Percentiles rank a stretch among this genome's conserved stretches.
Conservation (phyloP, 805 yeast genomes). For the Cyberlindnera maritima region DNA sequence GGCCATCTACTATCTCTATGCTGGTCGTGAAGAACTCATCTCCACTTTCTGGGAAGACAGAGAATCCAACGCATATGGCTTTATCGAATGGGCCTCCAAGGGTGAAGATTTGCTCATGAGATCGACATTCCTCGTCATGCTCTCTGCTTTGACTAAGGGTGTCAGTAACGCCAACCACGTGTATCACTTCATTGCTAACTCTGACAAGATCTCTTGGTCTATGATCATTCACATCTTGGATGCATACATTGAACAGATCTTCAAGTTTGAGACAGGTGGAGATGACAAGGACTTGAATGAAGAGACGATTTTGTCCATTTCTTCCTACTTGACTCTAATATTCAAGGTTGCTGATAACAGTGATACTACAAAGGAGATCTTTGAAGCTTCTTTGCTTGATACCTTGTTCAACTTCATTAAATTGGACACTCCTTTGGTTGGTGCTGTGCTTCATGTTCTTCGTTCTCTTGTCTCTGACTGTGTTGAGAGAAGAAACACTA, state of each 20-base stretch:
- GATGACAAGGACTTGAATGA: slow-evolving; percentile 65
- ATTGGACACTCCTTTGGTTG: slow-evolving; percentile 47
- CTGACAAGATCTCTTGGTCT: slow-evolving; percentile 50
- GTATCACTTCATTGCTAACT: slow-evolving; percentile 43
- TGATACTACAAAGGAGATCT: slow-evolving; percentile 30
- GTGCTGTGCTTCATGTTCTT: slow-evolving; percentile 55
- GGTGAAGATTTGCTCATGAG: slow-evolving; percentile 79
- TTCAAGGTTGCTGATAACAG: slow-evolving; percentile 48
- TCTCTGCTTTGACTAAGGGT: slow-evolving; percentile 72
- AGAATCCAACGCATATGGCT: slow-evolving; percentile 69
- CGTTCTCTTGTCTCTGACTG: slow-evolving; percentile 52
- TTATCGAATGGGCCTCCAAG: slow-evolving; percentile 83
- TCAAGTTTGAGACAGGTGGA: slow-evolving; percentile 33
- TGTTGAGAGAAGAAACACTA: slow-evolving; percentile 38
- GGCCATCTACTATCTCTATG: slow-evolving; percentile 66
- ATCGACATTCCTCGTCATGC: slow-evolving; percentile 75
- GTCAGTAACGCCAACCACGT: slow-evolving; percentile 49
- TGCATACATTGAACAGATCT: slow-evolving; percentile 48
- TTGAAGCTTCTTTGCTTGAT: slow-evolving; percentile 32
- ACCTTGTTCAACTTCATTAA: slow-evolving; percentile 43
- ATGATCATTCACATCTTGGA: slow-evolving; percentile 51
- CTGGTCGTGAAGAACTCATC: slow-evolving; percentile 56
- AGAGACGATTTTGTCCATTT: slow-evolving; percentile 71
- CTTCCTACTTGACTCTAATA: slow-evolving; percentile 70
- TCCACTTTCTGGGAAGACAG: slow-evolving; percentile 66